Evolutionary conservation across 495 filamentous ascomycete species (phyloP), one percentile per base, ranked within the genome.

Genomic region (Filosporella fistucella): DNA sequence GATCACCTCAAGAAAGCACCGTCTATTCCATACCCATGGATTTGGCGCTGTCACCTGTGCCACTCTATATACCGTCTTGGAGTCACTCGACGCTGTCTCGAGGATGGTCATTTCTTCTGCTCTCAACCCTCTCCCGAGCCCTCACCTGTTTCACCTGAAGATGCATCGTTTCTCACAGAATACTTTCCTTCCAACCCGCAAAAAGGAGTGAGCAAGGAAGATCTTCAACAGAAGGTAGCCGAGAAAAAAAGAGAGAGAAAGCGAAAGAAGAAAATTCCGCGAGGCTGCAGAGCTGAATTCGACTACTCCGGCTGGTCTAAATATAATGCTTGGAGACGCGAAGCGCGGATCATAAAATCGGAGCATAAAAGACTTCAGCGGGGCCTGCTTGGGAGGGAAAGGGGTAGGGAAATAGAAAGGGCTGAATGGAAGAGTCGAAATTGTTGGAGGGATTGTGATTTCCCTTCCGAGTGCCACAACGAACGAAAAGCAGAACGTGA

Each of bases 11-110:
- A n/a, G 0, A 57, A 45, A 0, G 57, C 54, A 10, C 66, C 65
- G 13, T 52, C 54, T 3, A 24, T 42, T 0, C 68, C 69, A 2
- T 55, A 48, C 14, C 56, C 62, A 11, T 74, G 69, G 71, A 42
- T 62, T n/a, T 74, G 71, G 70, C 60, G 60, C 24, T 75, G 71
- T 45, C 68, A 70, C 47, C 38, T 45, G 2, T 75, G 71, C 52
- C 21, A 37, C n/a, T 54, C 46, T 8, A 42, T 55, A 0, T 74
- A 72, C 52, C 59, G 57, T 1, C 50, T 74, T 9, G 56, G 64
- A n/a, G 65, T 64, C 49, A 73, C 69, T 0, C 62, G 68, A 2
- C 68, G 70, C 10, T 75, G 71, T 33, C 61, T 75, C 4, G 51
- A 64, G 14, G 72, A 71, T 49, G 59, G 59, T 4, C 71, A 74